Base-by-base conservation (phyloP, 2,329 filamentous ascomycete genomes). In the Aspergillus pseudoviridinutans region DNA sequence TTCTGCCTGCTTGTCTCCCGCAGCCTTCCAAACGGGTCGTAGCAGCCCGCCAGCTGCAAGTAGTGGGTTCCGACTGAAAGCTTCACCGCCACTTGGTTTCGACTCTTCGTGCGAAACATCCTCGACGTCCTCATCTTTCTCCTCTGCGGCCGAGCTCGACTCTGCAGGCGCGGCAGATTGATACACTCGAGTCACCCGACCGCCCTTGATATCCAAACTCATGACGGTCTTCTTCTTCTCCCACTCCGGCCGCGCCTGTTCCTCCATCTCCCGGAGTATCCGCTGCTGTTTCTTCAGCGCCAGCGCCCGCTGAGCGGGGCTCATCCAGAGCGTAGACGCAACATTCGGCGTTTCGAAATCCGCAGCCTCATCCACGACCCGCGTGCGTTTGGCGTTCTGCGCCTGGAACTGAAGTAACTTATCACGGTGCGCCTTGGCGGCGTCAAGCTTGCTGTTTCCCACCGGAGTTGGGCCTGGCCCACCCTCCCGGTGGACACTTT, bases 221-320 rank as follows among this genome's bases (percentile, higher is more conserved):
- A 95, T 84, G 1, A 97, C 88, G 59, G 94, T 87, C 65, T 84
- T 85, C 58, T 90, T 83, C 81, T 93, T 96, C 78, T 97, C 92
- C 74, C 92, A 96, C 61, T 95, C 92, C 0, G 92, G 91, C 53
- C 84, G 80, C 3, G 89, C 87, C 64, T 89, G 89, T 87, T 92
- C 95, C 67, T 96, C 90, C 80, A 94, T 87, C 74, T 96, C 91
- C 4, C 91, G 80, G 64, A 96, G 75, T 3, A 92, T 78, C 71
- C 89, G 90, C 75, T 96, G 92, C 75, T 96, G 92, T 57, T 87
- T 84, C 74, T 93, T 95, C 57, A 96, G 77, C 71, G 94, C 91
- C 62, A 87, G 80, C 0, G 92, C 92, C 46, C 92, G 83, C 73
- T 96, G 91, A 61, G 90, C 87, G 0, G 92, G 91, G 17, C 80